Evolutionary conservation across 1,284 basidiomycete species (phyloP), one percentile per base, ranked within the genome.

Genomic region (Coriolopsis trogii): DNA sequence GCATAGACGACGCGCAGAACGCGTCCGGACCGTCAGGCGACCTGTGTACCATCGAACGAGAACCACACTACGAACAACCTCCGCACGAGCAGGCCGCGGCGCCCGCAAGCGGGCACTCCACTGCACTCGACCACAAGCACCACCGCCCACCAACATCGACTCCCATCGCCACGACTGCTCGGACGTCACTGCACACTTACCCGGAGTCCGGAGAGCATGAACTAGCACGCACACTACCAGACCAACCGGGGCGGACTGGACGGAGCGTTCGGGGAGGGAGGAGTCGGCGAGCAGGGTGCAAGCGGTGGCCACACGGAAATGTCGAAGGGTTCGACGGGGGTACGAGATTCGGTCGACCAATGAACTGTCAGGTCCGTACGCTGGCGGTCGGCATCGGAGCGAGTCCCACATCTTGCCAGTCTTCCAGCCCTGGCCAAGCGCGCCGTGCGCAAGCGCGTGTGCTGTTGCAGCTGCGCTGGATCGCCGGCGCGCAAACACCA

Each of bases 201-300:
- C 42, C 58, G 25, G 44, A 47, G 28, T 42, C 43, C 52, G 50
- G 51, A 36, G 60, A 53, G 58, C 64, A 46, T 63, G 63, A 53
- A 52, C 63, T 65, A 59, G 63, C 63, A 65, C 56, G 63, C 62
- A 48, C 61, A 46, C 59, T 41, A 49, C 53, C 57, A 41, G 54
- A 49, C 53, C 51, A 37, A 51, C 54, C 51, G 49, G 55, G 49
- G 41, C 49, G 43, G 41, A 50, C 55, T 42, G 50, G 59, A 60
- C 59, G 61, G 58, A 50, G 55, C 53, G 53, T 48, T 49, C 49
- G 49, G 49, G 44, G 51, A 39, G 38, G 47, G 53, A 52, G 56
- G 55, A 63, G 58, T 53, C 51, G n/a, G 57, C 48, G 52, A 59
- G 46, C 45, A 44, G 52, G 15, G 46, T 48, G 54, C 44, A 53